A percentile compares a stretch with the other conserved stretches of the same genome.
phyloP scores from a whole-genome alignment of 495 filamentous ascomycete genomes.

The Aspergillus carlsbadensis region DNA sequence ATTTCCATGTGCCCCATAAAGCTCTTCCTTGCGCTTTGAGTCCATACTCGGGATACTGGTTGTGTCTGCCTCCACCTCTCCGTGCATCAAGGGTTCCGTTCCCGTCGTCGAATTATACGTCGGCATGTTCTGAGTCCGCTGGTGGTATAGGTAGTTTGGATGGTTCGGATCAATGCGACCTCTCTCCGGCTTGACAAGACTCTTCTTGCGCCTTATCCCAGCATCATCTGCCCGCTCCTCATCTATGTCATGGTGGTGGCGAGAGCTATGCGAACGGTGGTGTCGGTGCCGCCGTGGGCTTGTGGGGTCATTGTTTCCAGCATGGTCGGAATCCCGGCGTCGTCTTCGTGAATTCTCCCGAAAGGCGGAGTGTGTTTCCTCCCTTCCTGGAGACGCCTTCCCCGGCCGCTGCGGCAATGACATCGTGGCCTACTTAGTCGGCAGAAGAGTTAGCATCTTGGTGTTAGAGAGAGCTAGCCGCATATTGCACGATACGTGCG shows the following conservation, averaged over 20 bases:
- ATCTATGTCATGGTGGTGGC: constrained; percentile 33
- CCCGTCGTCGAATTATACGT: constrained; percentile 87
- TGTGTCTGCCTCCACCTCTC: constrained; percentile 57
- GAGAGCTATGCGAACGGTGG: constrained; percentile 37
- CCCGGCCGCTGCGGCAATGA: constrained; percentile 67
- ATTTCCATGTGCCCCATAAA: constrained; percentile 39
- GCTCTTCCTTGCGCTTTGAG: constrained; percentile 43
- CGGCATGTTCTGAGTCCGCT: constrained; percentile 76
- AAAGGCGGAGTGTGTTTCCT: constrained; percentile 56
- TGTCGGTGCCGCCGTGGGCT: constrained; percentile 36
- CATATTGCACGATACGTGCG: background rate
- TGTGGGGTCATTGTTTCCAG: constrained; percentile 47
- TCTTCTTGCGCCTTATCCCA: constrained; percentile 64
- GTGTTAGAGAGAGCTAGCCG: background rate
- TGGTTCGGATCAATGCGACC: constrained; percentile 77
- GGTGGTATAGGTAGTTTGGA: constrained; percentile 90
- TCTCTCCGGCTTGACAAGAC: constrained; percentile 84
- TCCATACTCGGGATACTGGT: constrained; percentile 56
- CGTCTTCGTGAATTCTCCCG: constrained; percentile 70
- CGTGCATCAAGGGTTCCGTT: constrained; percentile 81
- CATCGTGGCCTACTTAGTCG: constrained; percentile 40
- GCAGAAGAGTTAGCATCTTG: background rate
- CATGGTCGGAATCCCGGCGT: constrained; percentile 66
- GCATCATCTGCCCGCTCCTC: constrained; percentile 39
- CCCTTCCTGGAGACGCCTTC: constrained; percentile 56